Base-by-base conservation (phyloP, 805 yeast genomes). In the Kodamaea fukazawae region DNA sequence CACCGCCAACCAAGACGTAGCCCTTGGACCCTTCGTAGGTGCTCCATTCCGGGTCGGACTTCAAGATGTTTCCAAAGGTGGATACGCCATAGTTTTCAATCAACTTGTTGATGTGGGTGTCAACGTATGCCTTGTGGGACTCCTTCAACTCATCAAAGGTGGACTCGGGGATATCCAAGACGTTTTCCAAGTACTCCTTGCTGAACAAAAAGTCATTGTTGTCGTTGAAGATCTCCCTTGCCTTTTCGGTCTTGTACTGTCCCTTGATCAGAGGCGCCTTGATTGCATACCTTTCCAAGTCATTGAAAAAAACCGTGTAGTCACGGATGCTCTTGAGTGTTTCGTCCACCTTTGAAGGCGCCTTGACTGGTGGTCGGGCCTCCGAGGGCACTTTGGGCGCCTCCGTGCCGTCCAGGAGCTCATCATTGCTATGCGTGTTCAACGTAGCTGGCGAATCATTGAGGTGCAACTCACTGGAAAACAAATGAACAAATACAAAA, bases 1-100 rank as follows among this genome's bases (percentile, higher is more conserved):
- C 77, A 11, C 82, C 76, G 7, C 83, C 82, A 32, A 76, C 75
- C 28, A 75, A 54, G 10, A 76, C 80, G 46, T 61, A 64, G 6
- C 75, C 75, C 18, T 52, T 45, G 1, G 66, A 48, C 2, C 57
- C 63, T 10, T 53, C 42, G 49, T 65, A 70, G 1, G 32, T 15
- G 3, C 44, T 43, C 73, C 73, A 69, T 22, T 71, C 67, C 2
- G 77, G 73, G 36, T 63, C 62, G 3, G 63, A 49, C 7, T 47
- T 48, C 7, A 60, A 38, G 3, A 57, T 20, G 14, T 51, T 55
- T 15, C 77, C 70, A 36, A 65, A 62, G 3, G 78, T 71, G 3
- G 54, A 42, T 5, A 57, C 31, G 3, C 58, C 58, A 35, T 44
- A 43, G 16, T 55, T 45, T 7, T 62, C 50, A 4, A 63, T 43